Evolutionary conservation across 2,329 filamentous ascomycete species (phyloP), one percentile per base, ranked within the genome.

Genomic region (Diplodia seriata): DNA sequence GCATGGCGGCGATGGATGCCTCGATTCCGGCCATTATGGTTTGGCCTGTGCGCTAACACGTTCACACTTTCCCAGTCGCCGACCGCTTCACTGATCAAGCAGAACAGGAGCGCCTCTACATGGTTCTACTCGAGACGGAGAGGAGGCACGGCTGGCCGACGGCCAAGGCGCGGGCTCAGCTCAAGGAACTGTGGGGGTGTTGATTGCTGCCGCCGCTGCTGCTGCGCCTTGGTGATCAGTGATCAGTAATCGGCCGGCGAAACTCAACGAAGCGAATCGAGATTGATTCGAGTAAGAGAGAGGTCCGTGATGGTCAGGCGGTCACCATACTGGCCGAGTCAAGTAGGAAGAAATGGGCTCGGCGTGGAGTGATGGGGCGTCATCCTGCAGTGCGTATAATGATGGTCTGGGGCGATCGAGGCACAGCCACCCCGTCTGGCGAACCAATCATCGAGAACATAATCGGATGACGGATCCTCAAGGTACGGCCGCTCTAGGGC

Each of bases 161-260:
- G 1, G 53, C 54, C 15, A 38, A 59, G 23, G 65, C 54, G 14
- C 40, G 54, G 15, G n/a, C 54, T 14, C 65, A 59, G 54, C 55
- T 67, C n/a, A 18, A 53, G 55, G 54, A 67, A 14, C 33, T 40
- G 40, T 67, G 65, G 65, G 65, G 65, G 4, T 67, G 63, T 20
- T 55, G 53, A 55, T 26, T 11, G n/a, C 49, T 12, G 15, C 18
- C 0, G 9, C 26, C 1, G 26, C 26, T 26, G 26, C 26, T 4
- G 26, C 26, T 26, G 26, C 26, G 26, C 26, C 26, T 26, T 26
- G 26, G 26, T 26, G 26, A 26, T 4, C 26, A 26, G 26, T 26
- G 26, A 26, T 26, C 26, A 26, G 26, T 26, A 4, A 26, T 26
- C 26, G 20, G 31, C 15, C 15, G 29, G 31, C 53, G 18, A 31